Evolutionary conservation across 2,329 filamentous ascomycete genomes (phyloP), one percentile per base, ranked within the genome.

Genomic region (Neonectria neomacrospora): DNA sequence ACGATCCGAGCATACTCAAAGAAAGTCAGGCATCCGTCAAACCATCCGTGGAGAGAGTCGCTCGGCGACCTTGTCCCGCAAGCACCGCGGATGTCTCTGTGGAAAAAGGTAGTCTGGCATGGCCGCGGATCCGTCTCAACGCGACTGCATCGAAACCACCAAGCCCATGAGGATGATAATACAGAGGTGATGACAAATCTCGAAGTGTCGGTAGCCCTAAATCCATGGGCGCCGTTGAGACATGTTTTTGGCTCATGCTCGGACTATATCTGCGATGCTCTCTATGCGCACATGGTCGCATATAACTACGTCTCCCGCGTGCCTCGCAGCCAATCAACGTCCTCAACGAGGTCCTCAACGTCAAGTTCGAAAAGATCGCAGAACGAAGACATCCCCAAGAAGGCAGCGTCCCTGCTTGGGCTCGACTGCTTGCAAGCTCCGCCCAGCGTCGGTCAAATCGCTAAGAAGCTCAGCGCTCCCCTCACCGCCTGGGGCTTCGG

Each of bases 271-370:
- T 87, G 86, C 69, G 85, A 88, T 54, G 84, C 86, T 0, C 74
- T 89, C 6, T 88, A 88, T 69, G 86, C 86, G 0, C 86, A 89
- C 68, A 78, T 88, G 9, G 75, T 88, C 4, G 86, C 84, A 0
- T 88, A 86, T 74, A 88, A 88, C 74, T 88, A 88, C 75, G 77
- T 88, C 52, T 76, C 75, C n/a, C 71, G 78, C 39, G 70, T 76
- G 26, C 70, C 71, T 32, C 66, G 71, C 61, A 63, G 59, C 53
- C 65, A 75, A 8, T 50, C 69, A 8, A 57, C 69, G 11, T 22
- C 66, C 1, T 61, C 61, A 23, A 64, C 60, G 8, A 69, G 67
- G 34, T 47, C 32, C 14, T 64, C 58, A 18, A 70, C 50, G 8
- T 39, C 55, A 3, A 68, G 59, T 51, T 61, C 64, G 34, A 59